These are phyloP conservation scores for Hordeum marinum DNA, from an alignment of 176 grass and related monocot species.

Conservation along the genomic window DNA sequence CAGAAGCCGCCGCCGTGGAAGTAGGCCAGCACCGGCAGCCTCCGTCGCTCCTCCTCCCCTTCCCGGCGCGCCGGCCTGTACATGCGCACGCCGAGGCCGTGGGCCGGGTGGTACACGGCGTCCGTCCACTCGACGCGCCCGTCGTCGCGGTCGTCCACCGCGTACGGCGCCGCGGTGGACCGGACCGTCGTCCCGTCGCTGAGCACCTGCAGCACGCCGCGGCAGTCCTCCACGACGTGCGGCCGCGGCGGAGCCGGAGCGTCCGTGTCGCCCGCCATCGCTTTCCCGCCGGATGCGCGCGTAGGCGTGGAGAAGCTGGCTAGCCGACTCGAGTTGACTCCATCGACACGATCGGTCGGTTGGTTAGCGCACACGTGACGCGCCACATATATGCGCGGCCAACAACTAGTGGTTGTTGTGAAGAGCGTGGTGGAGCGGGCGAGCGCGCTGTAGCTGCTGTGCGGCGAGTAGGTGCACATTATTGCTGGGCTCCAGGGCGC, in stretches of 20 bases:
- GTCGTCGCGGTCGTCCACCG: constrained; percentile 30
- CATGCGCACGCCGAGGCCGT: background rate
- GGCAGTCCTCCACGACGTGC: constrained; percentile 24
- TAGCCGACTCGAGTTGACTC: background rate
- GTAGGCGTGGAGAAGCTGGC: background rate
- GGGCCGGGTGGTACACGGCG: constrained; percentile 8
- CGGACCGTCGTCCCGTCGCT: constrained; percentile 30
- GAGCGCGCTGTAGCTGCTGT: too few relatives aligned
- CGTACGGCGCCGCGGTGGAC: background rate
- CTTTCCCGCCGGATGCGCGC: background rate
- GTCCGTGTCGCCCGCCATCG: background rate
- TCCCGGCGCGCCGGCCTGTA: background rate
- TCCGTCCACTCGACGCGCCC: constrained; percentile 44
- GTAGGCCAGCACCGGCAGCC: constrained; percentile 15
- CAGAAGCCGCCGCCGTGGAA: constrained; percentile 62
- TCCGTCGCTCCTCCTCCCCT: too few relatives aligned
- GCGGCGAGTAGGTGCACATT: background rate
- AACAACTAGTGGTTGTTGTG: background rate
- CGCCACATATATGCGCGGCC: background rate
- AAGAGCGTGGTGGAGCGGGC: background rate
- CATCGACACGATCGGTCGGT: too few relatives aligned
- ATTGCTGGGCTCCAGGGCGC: background rate
- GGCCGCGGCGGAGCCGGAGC: too few relatives aligned
- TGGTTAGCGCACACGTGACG: background rate
- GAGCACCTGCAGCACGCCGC: background rate